phyloP scores from a whole-genome alignment of 768 basidiomycete genomes.

The Tephrocybe sp. region DNA sequence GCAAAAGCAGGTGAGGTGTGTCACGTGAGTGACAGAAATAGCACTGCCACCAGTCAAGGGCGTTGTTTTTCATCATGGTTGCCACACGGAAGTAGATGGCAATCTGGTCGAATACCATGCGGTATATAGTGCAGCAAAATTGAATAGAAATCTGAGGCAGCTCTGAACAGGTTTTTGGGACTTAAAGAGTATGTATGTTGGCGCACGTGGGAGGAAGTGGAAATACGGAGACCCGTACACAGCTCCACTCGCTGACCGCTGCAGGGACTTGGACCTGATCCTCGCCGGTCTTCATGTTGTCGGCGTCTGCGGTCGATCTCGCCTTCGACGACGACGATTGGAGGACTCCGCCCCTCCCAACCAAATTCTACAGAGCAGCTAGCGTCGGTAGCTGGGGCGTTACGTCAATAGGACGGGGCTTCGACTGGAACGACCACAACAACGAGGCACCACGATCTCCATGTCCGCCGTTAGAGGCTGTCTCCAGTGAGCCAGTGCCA shows the following conservation, averaged over 20 bases:
- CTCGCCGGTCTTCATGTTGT: constrained; percentile 48
- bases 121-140: too few relatives aligned
- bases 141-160: too few relatives aligned
- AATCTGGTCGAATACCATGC: too few relatives aligned
- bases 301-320: constrained; percentile 58
- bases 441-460: constrained; percentile 23
- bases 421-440: constrained; percentile 62
- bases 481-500: constrained; percentile 15
- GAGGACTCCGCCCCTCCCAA: constrained; percentile 49
- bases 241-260: constrained; percentile 8
- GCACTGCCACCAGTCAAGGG: constrained; percentile 7
- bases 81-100: neutral
- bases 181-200: too few relatives aligned
- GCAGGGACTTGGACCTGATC: constrained; percentile 3
- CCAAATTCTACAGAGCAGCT: constrained; percentile 57
- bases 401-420: constrained; percentile 81
- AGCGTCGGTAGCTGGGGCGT: constrained; percentile 84
- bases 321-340: constrained; percentile 74
- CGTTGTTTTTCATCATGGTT: neutral
- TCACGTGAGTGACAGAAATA: constrained; percentile 1
- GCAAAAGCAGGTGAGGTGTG: constrained; percentile 6
- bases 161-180: too few relatives aligned
- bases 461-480: constrained; percentile 20
- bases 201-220: constrained; percentile 11
- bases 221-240: constrained; percentile 4